Conservation (phyloP, 164 flowering plant species). For the Amborella trichopoda region DNA sequence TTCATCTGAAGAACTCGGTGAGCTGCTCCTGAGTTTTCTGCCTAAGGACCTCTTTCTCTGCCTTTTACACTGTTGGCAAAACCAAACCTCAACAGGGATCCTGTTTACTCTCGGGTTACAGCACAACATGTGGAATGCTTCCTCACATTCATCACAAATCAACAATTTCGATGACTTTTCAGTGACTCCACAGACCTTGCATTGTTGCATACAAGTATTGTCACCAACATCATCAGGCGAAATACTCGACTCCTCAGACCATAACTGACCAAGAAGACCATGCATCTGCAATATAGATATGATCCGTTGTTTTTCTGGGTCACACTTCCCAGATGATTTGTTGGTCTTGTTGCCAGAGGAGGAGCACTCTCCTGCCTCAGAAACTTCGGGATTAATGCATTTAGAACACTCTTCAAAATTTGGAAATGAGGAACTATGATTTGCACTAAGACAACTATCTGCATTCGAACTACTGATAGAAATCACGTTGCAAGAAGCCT, state of each 20-base stretch:
- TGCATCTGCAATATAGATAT: slow-evolving; percentile 32
- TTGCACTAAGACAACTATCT: slow-evolving; percentile 19
- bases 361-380: slow-evolving; percentile 57
- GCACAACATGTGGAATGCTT: slow-evolving; percentile 62
- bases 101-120: slow-evolving; percentile 36
- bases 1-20: slow-evolving; percentile 11
- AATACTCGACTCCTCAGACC: slow-evolving; percentile 3
- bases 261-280: slow-evolving; percentile 24
- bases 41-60: slow-evolving; percentile 29
- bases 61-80: slow-evolving; percentile 54
- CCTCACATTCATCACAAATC: slow-evolving; percentile 78
- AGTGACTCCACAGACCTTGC: slow-evolving; percentile 44
- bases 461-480: too few relatives aligned
- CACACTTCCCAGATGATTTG: slow-evolving; percentile 15
- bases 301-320: slow-evolving; percentile 42
- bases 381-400: slow-evolving; percentile 29
- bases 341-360: slow-evolving; percentile 38
- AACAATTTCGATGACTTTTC: slow-evolving; percentile 41
- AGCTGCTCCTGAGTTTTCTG: slow-evolving; percentile 8
- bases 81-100: slow-evolving; percentile 61
- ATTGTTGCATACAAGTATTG: slow-evolving; percentile 17
- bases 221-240: slow-evolving; percentile 8
- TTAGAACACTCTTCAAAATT: slow-evolving; percentile 30
- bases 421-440: slow-evolving; percentile 63
- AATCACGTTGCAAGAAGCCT: too few relatives aligned